Conservation (phyloP, 345 rosid genomes). For the Psidium friedrichsthalianum region DNA sequence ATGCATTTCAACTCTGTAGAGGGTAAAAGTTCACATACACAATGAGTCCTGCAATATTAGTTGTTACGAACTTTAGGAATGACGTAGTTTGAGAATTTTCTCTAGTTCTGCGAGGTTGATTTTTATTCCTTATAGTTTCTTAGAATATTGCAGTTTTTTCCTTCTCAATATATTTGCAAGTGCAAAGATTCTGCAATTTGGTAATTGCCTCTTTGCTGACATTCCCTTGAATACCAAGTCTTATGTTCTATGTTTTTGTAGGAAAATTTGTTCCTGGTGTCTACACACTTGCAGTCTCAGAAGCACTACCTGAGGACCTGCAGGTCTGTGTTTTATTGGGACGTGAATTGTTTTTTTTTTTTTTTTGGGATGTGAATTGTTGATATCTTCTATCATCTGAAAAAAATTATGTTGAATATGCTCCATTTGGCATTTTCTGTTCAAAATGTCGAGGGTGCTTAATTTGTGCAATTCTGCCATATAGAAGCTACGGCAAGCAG, state of each 20-base stretch:
- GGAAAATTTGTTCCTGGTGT: slow-evolving; percentile 86
- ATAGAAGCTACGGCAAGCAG: neutral
- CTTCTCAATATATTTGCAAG: neutral
- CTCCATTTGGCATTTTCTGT: neutral
- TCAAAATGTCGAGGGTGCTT: neutral
- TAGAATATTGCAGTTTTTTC: neutral
- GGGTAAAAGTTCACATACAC: neutral
- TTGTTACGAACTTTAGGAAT: neutral
- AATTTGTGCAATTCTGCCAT: neutral
- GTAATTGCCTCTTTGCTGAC: neutral
- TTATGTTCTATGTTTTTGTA: slow-evolving; percentile 8
- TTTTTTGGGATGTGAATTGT: neutral
- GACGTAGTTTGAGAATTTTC: neutral
- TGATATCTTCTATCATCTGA: neutral
- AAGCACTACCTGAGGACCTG: slow-evolving; percentile 71
- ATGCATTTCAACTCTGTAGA: neutral
- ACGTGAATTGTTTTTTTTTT: neutral
- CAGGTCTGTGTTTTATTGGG: slow-evolving; percentile 30
- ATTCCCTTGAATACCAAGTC: neutral
- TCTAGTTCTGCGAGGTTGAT: neutral
- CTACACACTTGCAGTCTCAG: slow-evolving; percentile 80
- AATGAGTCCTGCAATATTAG: neutral
- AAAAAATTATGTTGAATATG: neutral
- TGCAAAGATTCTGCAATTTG: neutral
- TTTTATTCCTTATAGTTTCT: neutral